phyloP scores from a whole-genome alignment of 83 land plant species.

The Diphasiastrum complanatum region DNA sequence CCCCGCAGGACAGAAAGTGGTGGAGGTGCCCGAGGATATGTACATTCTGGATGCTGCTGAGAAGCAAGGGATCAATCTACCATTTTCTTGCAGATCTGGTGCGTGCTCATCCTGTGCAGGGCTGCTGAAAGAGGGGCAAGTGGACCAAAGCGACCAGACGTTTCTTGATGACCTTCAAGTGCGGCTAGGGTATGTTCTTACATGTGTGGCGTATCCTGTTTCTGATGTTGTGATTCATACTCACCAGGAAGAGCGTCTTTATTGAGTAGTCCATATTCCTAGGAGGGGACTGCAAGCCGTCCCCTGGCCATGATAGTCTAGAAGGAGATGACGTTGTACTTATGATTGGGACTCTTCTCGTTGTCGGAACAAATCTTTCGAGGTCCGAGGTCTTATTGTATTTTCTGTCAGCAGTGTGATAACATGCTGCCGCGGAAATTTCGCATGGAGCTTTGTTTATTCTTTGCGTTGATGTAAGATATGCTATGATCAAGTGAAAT shows the following conservation, averaged over 20 bases:
- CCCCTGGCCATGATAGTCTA: no score
- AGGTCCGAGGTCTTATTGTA: no score
- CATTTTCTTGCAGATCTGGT: constrained; percentile 6
- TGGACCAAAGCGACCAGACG: constrained; percentile 14
- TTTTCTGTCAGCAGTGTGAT: no score
- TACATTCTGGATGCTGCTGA: constrained; percentile 16
- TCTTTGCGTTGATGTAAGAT: no score
- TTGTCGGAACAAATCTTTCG: no score
- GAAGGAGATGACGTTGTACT: no score
- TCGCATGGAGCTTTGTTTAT: no score
- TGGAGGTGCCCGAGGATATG: constrained; percentile 3
- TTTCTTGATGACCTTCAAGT: constrained; percentile 3
- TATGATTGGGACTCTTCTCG: no score
- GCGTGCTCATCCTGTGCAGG: constrained; percentile 14
- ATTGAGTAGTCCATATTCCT: no score
- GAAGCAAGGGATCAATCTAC: constrained; percentile 1
- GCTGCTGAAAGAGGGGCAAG: not conserved
- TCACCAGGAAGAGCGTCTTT: constrained; percentile 13
- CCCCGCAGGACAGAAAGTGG: constrained; percentile 1
- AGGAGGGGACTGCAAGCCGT: no score
- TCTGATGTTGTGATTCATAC: constrained; percentile 9
- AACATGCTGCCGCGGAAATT: no score
- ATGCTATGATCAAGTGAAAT: no score
- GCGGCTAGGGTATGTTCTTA: constrained; percentile 2
- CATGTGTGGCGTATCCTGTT: constrained; percentile 12